Conservation (phyloP, 2,329 filamentous ascomycete species). For the Colletotrichum godetiae region DNA sequence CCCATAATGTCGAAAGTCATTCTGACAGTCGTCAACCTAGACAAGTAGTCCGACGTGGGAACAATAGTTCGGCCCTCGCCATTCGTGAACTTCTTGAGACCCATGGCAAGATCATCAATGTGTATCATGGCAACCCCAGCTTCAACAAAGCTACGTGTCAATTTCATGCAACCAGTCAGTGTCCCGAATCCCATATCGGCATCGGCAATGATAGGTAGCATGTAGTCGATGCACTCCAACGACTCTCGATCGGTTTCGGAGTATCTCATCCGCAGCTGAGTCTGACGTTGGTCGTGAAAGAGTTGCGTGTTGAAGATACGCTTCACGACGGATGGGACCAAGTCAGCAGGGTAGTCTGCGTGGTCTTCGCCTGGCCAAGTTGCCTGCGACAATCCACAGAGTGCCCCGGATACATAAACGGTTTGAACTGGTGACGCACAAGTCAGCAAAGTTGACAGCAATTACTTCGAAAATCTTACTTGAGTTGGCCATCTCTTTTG, state of each 20-base stretch:
- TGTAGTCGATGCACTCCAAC: constrained; percentile 51
- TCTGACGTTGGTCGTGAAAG: constrained; percentile 54
- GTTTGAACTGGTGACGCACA: constrained; percentile 34
- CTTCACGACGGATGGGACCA: constrained; percentile 52
- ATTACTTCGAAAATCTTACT: no score
- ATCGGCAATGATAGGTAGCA: constrained; percentile 53
- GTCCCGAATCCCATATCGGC: constrained; percentile 56
- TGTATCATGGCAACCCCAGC: constrained; percentile 56
- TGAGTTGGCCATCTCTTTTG: no score
- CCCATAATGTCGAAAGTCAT: background rate
- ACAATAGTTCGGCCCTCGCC: background rate
- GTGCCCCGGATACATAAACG: constrained; percentile 53
- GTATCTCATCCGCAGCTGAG: constrained; percentile 49
- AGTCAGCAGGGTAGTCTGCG: constrained; percentile 55
- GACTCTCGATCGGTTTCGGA: constrained; percentile 42
- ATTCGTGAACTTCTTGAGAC: constrained; percentile 55
- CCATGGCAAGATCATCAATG: constrained; percentile 54
- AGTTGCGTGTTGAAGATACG: constrained; percentile 53
- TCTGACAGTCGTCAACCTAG: background rate
- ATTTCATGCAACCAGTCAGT: constrained; percentile 52
- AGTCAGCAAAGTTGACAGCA: no score
- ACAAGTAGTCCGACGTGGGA: background rate
- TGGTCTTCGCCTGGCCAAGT: constrained; percentile 51
- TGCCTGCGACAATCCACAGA: constrained; percentile 52
- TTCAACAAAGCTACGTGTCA: constrained; percentile 53